Evolutionary conservation across 31 red algal species (phyloP).

Genomic region (Porphyra umbilicalis): DNA sequence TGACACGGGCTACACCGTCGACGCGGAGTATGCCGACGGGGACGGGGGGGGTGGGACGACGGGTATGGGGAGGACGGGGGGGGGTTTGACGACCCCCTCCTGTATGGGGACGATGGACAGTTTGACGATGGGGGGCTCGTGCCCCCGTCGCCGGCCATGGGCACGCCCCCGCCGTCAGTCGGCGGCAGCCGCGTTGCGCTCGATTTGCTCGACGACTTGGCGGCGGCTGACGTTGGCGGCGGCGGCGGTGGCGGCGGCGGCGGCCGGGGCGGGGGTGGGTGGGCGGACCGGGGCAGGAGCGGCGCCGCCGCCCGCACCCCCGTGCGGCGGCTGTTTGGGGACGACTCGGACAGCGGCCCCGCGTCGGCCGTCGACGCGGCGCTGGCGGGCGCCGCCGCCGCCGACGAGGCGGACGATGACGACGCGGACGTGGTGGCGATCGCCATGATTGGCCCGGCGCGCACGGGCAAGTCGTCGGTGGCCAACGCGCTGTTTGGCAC

Average conservation of each 20-base stretch:
- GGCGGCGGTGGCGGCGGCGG: too few species aligned
- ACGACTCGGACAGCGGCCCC: not conserved
- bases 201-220: not conserved
- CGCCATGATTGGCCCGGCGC: constrained; percentile 45
- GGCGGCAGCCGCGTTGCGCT: not conserved
- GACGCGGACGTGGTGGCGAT: constrained; percentile 49
- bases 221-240: too few species aligned
- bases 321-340: not conserved
- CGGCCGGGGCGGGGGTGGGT: too few species aligned
- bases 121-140: not conserved
- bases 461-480: constrained; percentile 89
- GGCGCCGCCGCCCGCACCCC: not conserved
- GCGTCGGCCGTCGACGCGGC: not conserved
- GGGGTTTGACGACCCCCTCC: not conserved
- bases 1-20: not conserved
- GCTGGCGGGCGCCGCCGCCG: not conserved
- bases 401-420: not conserved
- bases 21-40: not conserved
- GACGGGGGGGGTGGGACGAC: not conserved
- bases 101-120: not conserved
- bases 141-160: not conserved
- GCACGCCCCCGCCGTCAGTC: not conserved
- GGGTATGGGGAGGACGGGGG: not conserved
- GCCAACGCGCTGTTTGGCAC: constrained; percentile 79
- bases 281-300: not conserved